A percentile compares a stretch with the other conserved stretches of the same genome.
These are phyloP conservation scores for Cydonia oblonga DNA, from an alignment of 331 rosid genomes.

Conservation along the genomic window DNA sequence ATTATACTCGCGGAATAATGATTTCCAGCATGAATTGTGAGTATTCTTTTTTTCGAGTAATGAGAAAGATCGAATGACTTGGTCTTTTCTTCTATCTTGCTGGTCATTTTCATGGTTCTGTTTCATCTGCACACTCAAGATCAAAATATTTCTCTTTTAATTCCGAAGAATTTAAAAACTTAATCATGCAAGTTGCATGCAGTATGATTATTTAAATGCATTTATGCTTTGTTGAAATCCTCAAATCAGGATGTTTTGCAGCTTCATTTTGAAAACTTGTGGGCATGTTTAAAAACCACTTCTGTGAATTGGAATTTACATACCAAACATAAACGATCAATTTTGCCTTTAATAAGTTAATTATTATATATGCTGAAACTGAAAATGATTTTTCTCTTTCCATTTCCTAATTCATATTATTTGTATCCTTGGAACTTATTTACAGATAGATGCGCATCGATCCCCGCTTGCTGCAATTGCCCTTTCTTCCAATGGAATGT, in stretches of 20 bases:
- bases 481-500: conserved; percentile 77
- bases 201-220: neutral
- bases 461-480: conserved; percentile 72
- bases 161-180: neutral
- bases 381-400: neutral
- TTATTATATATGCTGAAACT: neutral
- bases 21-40: neutral
- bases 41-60: neutral
- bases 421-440: conserved; percentile 12
- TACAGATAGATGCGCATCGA: conserved; percentile 87
- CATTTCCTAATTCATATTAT: neutral
- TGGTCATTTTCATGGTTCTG: neutral
- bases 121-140: neutral
- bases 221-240: neutral
- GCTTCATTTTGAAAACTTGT: neutral
- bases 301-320: neutral
- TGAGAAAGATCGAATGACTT: neutral
- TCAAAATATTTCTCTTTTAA: neutral
- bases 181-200: neutral
- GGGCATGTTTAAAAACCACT: conserved; percentile 2
- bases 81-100: neutral
- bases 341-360: neutral
- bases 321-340: neutral
- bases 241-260: neutral
- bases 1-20: neutral